Conservation (phyloP, 768 basidiomycete genomes). For the Auriscalpium microsporum region DNA sequence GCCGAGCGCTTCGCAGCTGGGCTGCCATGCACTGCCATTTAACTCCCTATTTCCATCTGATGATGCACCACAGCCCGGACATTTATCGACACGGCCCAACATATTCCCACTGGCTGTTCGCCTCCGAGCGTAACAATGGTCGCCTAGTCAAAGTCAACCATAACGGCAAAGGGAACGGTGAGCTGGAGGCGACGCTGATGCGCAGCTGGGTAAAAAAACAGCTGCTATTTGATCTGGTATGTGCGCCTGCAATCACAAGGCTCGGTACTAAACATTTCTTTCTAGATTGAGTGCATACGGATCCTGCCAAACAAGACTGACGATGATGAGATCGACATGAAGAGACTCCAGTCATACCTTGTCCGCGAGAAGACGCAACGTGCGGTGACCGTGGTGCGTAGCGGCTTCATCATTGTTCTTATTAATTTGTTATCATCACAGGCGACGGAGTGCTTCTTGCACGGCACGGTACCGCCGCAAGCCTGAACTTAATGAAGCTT, state of each 20-base stretch:
- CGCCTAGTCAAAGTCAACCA: background rate
- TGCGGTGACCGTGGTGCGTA: no score
- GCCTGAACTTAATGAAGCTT: background rate
- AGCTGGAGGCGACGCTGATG: background rate
- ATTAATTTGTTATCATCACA: background rate
- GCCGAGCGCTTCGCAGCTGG: background rate
- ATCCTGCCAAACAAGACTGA: background rate
- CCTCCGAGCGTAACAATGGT: background rate
- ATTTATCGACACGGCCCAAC: background rate
- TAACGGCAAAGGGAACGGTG: background rate
- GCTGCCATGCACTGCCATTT: background rate
- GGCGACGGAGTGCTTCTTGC: background rate
- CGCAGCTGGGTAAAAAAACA: background rate
- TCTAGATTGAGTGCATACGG: no score
- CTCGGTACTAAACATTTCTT: no score
- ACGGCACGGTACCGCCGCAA: background rate
- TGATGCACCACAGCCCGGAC: background rate
- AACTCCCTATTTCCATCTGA: background rate
- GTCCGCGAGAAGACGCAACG: background rate
- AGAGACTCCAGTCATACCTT: background rate
- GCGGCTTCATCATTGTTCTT: no score
- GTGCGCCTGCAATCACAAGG: no score
- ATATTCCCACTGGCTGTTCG: background rate
- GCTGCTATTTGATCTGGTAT: background rate
- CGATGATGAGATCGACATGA: background rate